These are phyloP conservation scores for Calendula officinalis DNA, from an alignment of 129 eudicot species.

Conservation along the genomic window DNA sequence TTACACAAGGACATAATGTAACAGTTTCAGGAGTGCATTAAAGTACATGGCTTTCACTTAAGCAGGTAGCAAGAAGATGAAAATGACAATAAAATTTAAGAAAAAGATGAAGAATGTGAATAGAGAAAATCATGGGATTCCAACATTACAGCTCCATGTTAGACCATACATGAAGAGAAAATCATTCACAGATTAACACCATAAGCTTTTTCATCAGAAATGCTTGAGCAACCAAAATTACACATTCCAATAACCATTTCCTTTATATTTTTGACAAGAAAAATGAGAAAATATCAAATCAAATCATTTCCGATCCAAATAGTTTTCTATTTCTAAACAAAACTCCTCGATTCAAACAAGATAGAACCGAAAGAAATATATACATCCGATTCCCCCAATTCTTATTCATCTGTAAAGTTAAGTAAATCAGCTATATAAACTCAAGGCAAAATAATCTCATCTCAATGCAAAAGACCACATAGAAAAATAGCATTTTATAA, in stretches of 20 bases:
- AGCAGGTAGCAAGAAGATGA: too few relatives aligned
- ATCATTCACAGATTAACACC: background rate
- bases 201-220: background rate
- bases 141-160: background rate
- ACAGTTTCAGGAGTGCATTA: too few relatives aligned
- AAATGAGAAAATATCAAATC: slow-evolving; percentile 2
- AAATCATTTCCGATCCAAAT: background rate
- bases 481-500: background rate
- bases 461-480: background rate
- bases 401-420: background rate
- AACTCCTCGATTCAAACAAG: background rate
- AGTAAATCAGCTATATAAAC: background rate
- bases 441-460: slow-evolving; percentile 7
- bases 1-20: too few relatives aligned
- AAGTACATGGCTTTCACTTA: too few relatives aligned
- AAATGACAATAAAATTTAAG: too few relatives aligned
- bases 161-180: background rate
- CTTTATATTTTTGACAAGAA: background rate
- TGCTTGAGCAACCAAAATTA: background rate
- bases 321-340: background rate
- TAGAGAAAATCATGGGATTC: too few relatives aligned
- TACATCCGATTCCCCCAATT: background rate
- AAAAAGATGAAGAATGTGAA: too few relatives aligned
- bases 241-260: background rate
- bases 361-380: background rate